These are phyloP conservation scores for Bruguiera hainesii DNA, from an alignment of 441 rosid species.

Conservation along the genomic window DNA sequence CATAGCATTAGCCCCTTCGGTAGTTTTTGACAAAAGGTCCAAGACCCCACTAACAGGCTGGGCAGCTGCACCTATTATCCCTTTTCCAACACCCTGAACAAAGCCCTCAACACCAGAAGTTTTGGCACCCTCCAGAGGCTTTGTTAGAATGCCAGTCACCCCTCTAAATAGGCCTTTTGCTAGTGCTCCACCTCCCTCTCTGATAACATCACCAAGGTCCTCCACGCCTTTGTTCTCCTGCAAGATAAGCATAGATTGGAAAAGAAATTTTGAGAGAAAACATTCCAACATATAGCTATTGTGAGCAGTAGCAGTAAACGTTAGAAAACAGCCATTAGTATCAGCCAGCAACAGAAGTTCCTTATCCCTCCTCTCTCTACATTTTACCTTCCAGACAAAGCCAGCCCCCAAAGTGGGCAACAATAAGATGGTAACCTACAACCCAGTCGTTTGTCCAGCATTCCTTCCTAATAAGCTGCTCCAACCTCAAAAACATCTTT, in stretches of 20 bases:
- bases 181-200: slow-evolving; percentile 99
- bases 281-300: not conserved
- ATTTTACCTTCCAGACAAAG: too few species aligned
- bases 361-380: too few species aligned
- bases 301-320: not conserved
- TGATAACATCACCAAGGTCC: slow-evolving; percentile 90
- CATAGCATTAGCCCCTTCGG: slow-evolving; percentile 99
- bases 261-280: not conserved
- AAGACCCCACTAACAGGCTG: slow-evolving; percentile 99
- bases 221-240: slow-evolving; percentile 98
- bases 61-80: slow-evolving; percentile 97
- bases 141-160: slow-evolving; percentile 94
- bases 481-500: not conserved
- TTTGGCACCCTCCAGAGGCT: slow-evolving; percentile 99
- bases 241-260: slow-evolving; percentile 23
- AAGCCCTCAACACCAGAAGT: slow-evolving; percentile 96
- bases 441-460: too few species aligned
- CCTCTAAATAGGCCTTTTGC: slow-evolving; percentile 99
- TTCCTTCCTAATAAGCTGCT: not conserved
- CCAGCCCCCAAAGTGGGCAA: too few species aligned
- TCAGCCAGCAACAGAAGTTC: not conserved
- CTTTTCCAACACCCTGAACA: slow-evolving; percentile 98
- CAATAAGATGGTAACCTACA: too few species aligned
- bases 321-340: not conserved
- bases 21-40: slow-evolving; percentile 97